phyloP scores from a whole-genome alignment of 257 asterid species.

The Solanum paucissectum region DNA sequence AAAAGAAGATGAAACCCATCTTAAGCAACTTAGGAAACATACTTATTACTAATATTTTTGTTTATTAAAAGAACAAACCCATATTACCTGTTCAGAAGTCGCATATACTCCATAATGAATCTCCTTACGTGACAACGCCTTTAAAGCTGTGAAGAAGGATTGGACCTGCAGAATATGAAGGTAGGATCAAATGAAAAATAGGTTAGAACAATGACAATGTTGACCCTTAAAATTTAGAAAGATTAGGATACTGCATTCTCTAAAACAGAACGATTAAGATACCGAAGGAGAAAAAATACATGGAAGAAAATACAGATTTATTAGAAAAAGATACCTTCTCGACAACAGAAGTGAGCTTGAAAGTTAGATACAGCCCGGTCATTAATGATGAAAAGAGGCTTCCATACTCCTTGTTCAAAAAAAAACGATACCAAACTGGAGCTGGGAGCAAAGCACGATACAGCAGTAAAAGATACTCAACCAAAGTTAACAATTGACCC shows the following conservation, averaged over 20 bases:
- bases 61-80: not conserved
- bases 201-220: not conserved
- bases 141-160: constrained; percentile 52
- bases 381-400: constrained; percentile 79
- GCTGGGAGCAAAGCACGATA: constrained; percentile 87
- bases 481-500: constrained; percentile 84
- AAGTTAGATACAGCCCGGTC: constrained; percentile 81
- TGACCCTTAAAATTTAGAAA: not conserved
- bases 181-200: not conserved
- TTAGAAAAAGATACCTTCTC: constrained; percentile 58
- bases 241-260: not conserved
- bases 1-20: not conserved
- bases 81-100: constrained; percentile 66
- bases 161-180: constrained; percentile 43
- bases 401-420: constrained; percentile 86
- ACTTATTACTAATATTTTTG: not conserved
- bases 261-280: not conserved
- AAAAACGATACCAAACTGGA: constrained; percentile 94
- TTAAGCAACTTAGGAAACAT: not conserved
- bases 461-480: constrained; percentile 64
- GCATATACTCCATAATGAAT: constrained; percentile 83
- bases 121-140: constrained; percentile 60
- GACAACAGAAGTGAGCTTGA: constrained; percentile 85
- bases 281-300: not conserved
- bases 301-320: not conserved